Conservation (phyloP, 1,139 yeast genomes). For the Trichomonascaceae sp. region DNA sequence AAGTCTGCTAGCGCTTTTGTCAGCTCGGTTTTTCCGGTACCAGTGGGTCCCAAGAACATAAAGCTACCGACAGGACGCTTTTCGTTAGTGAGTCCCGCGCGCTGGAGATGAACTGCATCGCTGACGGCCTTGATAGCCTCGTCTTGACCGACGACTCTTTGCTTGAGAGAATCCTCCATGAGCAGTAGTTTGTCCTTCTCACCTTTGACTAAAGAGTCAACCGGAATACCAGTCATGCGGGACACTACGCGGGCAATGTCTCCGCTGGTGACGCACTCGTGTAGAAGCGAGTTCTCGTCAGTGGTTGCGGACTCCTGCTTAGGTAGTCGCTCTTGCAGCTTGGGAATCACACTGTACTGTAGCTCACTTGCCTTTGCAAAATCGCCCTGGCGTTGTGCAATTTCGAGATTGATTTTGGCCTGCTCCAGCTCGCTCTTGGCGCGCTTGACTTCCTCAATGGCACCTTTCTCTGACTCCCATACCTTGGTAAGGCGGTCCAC, state of each 20-base stretch:
- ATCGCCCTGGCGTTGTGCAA: conserved; percentile 70
- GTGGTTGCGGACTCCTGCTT: conserved; percentile 23
- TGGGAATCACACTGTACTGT: conserved; percentile 78
- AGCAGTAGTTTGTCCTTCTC: conserved; percentile 80
- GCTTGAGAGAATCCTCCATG: conserved; percentile 70
- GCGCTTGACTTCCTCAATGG: conserved; percentile 59
- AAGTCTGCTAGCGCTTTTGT: conserved; percentile 88
- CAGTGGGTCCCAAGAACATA: conserved; percentile 94
- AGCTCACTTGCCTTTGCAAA: conserved; percentile 82
- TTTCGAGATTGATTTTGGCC: conserved; percentile 72
- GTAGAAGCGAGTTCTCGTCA: conserved; percentile 37
- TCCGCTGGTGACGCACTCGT: conserved; percentile 87
- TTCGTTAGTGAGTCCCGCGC: conserved; percentile 92
- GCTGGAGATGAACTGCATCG: conserved; percentile 88
- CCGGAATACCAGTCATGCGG: conserved; percentile 92
- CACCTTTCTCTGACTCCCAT: conserved; percentile 75
- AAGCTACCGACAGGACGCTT: conserved; percentile 93
- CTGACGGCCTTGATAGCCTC: conserved; percentile 83
- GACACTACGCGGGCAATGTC: conserved; percentile 89
- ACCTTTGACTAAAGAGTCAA: conserved; percentile 82
- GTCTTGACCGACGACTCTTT: conserved; percentile 87
- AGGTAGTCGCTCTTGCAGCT: conserved; percentile 51
- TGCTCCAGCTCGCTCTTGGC: conserved; percentile 76
- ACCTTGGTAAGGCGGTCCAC: conserved; percentile 55
- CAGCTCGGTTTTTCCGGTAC: conserved; percentile 94